Evolutionary conservation across 106 monocot genomes (phyloP).

Genomic region (Platanthera guangdongensis): DNA sequence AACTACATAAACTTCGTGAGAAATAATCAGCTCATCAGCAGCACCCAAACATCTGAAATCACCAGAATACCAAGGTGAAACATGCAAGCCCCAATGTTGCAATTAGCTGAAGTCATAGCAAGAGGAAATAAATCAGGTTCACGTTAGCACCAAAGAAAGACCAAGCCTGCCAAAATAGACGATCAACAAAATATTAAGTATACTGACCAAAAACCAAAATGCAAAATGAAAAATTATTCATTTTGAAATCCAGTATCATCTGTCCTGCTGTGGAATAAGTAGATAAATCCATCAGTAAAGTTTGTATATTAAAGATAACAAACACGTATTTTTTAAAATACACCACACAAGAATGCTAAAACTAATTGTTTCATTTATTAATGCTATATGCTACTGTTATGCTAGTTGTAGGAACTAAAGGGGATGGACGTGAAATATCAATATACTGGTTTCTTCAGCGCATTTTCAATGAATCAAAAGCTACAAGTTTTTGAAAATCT

Average conservation of each 20-base stretch:
- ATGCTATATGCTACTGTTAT: no score
- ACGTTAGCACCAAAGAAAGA: constrained; percentile 45
- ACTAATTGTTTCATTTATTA: not conserved
- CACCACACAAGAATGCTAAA: not conserved
- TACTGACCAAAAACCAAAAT: not conserved
- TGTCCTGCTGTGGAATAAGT: not conserved
- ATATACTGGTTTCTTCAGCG: no score
- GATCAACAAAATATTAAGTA: constrained; percentile 16
- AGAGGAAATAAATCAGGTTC: constrained; percentile 47
- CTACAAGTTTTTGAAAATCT: no score
- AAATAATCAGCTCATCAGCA: not conserved
- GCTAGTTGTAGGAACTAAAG: no score
- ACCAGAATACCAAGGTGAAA: constrained; percentile 39
- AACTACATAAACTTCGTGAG: constrained; percentile 7
- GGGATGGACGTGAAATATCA: no score
- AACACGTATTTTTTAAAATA: not conserved
- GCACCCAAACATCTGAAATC: constrained; percentile 32
- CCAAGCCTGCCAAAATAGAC: constrained; percentile 47
- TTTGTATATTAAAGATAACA: not conserved
- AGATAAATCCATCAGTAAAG: constrained; percentile 1
- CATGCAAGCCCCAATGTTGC: no score
- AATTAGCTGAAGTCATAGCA: constrained; percentile 10
- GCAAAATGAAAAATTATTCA: constrained; percentile 1
- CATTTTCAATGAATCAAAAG: no score
- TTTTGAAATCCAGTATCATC: constrained; percentile 1